These are phyloP conservation scores for Westerdykella sp. DNA, from an alignment of 2,329 filamentous ascomycete species.

Conservation along the genomic window DNA sequence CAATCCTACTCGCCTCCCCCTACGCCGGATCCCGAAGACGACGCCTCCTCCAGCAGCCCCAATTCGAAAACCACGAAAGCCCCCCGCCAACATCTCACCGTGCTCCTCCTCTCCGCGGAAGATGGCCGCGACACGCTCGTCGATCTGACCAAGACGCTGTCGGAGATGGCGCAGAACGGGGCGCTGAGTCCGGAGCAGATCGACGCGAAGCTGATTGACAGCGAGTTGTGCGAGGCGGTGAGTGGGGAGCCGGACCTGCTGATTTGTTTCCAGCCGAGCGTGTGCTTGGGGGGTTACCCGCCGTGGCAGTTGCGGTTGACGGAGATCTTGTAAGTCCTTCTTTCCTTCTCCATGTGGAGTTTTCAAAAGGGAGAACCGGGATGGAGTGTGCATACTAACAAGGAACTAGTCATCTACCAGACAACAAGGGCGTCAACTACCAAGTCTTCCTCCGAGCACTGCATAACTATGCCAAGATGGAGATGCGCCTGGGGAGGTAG, in stretches of 20 bases:
- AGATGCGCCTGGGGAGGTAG: conserved; percentile 74
- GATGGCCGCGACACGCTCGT: conserved; percentile 92
- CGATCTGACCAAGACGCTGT: conserved; percentile 86
- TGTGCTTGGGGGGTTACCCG: conserved; percentile 85
- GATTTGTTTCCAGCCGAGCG: conserved; percentile 75
- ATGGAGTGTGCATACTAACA: background rate
- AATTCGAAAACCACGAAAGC: conserved; percentile 3
- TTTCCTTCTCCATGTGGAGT: background rate
- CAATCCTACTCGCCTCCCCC: conserved; percentile 50
- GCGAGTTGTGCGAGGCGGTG: conserved; percentile 70
- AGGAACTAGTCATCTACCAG: conserved; percentile 46
- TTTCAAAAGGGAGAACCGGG: background rate
- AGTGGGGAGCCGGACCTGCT: conserved; percentile 88
- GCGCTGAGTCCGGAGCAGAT: conserved; percentile 81
- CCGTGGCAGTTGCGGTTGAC: conserved; percentile 94
- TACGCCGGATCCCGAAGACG: conserved; percentile 34
- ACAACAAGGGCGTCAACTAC: conserved; percentile 82
- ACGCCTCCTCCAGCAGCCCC: conserved; percentile 26
- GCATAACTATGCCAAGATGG: conserved; percentile 75
- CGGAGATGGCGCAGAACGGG: conserved; percentile 87
- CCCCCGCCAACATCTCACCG: conserved; percentile 43
- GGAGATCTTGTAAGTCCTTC: conserved; percentile 69
- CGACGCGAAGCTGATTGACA: conserved; percentile 77
- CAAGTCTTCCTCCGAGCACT: conserved; percentile 85
- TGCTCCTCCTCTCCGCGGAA: conserved; percentile 78